Percentiles rank a stretch among this genome's conserved stretches.
phyloP scores from a whole-genome alignment of 257 asterid genomes.

The Solanum clarkiae region DNA sequence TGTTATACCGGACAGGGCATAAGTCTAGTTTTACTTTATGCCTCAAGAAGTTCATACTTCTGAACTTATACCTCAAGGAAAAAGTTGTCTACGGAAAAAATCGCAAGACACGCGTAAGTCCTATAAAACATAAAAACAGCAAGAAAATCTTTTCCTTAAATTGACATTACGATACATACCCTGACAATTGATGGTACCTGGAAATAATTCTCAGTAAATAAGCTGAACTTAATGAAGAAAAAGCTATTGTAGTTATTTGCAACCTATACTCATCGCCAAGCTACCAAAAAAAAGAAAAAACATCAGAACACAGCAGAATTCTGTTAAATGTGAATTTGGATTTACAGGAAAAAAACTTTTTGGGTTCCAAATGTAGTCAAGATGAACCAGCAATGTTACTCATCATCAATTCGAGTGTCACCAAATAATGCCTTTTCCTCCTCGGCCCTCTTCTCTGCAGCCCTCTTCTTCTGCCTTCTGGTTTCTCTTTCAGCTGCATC shows the following conservation, averaged over 20 bases:
- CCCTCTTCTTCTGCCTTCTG: constrained; percentile 24
- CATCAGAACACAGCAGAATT: neutral
- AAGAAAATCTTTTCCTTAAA: neutral
- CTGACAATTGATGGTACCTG: neutral
- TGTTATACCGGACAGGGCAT: too few species aligned
- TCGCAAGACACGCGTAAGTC: too few species aligned
- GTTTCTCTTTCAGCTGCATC: constrained; percentile 21
- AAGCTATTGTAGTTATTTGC: neutral
- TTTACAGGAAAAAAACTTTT: neutral
- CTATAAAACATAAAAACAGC: too few species aligned
- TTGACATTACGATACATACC: neutral
- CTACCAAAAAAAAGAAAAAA: neutral
- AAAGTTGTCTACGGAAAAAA: too few species aligned
- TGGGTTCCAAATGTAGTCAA: neutral
- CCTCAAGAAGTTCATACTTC: too few species aligned
- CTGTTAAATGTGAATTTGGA: neutral
- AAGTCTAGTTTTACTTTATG: too few species aligned
- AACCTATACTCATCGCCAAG: neutral
- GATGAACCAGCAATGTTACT: neutral
- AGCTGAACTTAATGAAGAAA: neutral
- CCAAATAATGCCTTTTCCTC: constrained; percentile 15
- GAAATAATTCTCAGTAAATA: neutral
- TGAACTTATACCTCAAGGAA: too few species aligned
- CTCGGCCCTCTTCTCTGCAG: constrained; percentile 28
- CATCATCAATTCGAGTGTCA: neutral